Evolutionary conservation across 768 basidiomycete species (phyloP).

Genomic region (Rhizopogon sp.): DNA sequence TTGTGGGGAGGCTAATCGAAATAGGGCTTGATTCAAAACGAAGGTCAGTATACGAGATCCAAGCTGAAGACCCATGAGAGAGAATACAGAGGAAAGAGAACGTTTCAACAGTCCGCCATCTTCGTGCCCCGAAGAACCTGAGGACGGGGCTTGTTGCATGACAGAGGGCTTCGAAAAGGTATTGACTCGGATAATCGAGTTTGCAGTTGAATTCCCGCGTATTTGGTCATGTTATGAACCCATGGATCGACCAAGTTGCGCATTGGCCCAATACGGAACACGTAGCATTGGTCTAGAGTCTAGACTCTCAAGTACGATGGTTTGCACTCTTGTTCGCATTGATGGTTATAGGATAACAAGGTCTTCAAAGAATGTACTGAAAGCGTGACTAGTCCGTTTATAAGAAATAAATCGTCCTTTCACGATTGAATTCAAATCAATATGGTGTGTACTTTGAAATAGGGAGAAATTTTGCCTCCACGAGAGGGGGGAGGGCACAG

Average conservation of each 20-base stretch:
- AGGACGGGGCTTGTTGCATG: neutral
- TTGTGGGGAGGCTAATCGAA: constrained; percentile 78
- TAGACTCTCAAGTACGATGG: too few relatives aligned
- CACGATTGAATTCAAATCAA: neutral
- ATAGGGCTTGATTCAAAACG: constrained; percentile 78
- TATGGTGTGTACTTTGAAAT: too few relatives aligned
- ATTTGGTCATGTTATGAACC: neutral
- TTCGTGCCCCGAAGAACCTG: neutral
- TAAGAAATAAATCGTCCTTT: neutral
- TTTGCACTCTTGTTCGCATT: too few relatives aligned
- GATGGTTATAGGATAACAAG: neutral
- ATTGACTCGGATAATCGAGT: neutral
- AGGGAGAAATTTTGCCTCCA: neutral
- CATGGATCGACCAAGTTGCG: neutral
- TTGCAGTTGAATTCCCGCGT: neutral
- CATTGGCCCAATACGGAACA: too few relatives aligned
- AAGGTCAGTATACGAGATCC: constrained; percentile 85
- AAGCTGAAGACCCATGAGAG: constrained; percentile 83
- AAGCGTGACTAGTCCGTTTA: neutral
- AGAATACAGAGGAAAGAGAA: constrained; percentile 42
- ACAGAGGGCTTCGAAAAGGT: neutral
- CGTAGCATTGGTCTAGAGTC: too few relatives aligned
- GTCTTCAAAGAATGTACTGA: neutral
- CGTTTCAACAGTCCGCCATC: constrained; percentile 17
- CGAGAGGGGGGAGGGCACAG: neutral